Conservation (phyloP, 768 basidiomycete genomes). For the Serendipita vermifera region DNA sequence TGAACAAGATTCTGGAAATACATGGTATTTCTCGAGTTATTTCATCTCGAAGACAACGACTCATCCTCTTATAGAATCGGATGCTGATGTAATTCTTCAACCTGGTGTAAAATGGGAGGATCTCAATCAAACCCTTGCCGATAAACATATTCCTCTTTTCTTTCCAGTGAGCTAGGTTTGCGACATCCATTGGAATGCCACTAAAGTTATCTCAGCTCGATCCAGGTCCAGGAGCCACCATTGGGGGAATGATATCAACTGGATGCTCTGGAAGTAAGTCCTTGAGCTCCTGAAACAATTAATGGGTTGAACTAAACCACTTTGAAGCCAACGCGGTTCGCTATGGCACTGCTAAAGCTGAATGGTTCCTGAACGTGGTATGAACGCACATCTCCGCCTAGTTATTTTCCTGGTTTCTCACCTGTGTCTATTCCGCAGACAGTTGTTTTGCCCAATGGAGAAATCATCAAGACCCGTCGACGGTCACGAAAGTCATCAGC, state of each 20-base stretch:
- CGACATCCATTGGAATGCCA: neutral
- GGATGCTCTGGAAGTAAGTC: slow-evolving; percentile 73
- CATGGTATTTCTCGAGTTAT: slow-evolving; percentile 35
- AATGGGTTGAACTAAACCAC: neutral
- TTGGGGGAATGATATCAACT: slow-evolving; percentile 78
- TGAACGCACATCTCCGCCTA: slow-evolving; percentile 17
- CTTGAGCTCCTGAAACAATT: no score
- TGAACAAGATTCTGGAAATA: slow-evolving; percentile 68
- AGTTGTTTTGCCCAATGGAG: slow-evolving; percentile 75
- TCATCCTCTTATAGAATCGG: slow-evolving; percentile 35
- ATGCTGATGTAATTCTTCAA: slow-evolving; percentile 63
- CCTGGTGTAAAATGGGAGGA: slow-evolving; percentile 60
- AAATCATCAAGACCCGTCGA: slow-evolving; percentile 79
- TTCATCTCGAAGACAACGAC: neutral
- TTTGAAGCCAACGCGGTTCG: slow-evolving; percentile 67
- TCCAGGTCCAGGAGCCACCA: slow-evolving; percentile 65
- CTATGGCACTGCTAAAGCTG: slow-evolving; percentile 79
- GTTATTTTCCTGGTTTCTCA: neutral
- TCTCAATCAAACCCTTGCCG: slow-evolving; percentile 51
- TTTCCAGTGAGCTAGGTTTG: slow-evolving; percentile 46
- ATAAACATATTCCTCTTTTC: slow-evolving; percentile 67
- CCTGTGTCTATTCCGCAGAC: slow-evolving; percentile 35
- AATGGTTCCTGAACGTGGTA: slow-evolving; percentile 83
- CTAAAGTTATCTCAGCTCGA: slow-evolving; percentile 39
- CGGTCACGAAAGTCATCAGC: slow-evolving; percentile 74